A percentile compares a stretch with the other conserved stretches of the same genome.
Evolutionary conservation across 2,329 filamentous ascomycete genomes (phyloP).

Genomic region (Cladosporium sp.): DNA sequence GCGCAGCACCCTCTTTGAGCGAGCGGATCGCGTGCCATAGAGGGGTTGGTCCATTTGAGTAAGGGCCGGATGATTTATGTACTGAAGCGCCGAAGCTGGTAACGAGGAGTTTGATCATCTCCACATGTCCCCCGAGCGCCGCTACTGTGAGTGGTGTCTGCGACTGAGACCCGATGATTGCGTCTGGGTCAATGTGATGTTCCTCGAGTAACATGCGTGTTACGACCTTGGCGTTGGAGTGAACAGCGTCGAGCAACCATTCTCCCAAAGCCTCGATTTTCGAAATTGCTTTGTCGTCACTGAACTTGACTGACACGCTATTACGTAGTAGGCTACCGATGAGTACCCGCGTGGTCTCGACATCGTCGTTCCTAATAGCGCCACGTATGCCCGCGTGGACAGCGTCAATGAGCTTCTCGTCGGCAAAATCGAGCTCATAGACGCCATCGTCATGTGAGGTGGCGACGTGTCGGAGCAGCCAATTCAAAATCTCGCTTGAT

Average conservation of each 20-base stretch:
- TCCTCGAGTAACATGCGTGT: not conserved
- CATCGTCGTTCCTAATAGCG: not conserved
- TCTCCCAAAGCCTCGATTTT: not conserved
- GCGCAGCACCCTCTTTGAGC: constrained; percentile 12
- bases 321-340: not conserved
- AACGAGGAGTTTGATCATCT: constrained; percentile 9
- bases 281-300: too few species aligned
- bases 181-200: not conserved
- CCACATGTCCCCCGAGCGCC: not conserved
- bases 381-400: not conserved
- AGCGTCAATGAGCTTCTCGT: constrained; percentile 1
- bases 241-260: not conserved
- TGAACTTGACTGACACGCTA: too few species aligned
- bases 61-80: constrained; percentile 13
- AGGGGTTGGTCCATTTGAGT: constrained; percentile 15
- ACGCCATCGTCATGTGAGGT: not conserved
- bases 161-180: not conserved
- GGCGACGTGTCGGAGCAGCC: not conserved
- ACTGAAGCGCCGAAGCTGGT: constrained; percentile 8
- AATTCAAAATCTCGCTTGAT: not conserved
- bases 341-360: not conserved
- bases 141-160: not conserved
- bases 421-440: constrained; percentile 6
- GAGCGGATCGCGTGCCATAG: constrained; percentile 14
- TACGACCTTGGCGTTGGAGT: not conserved